A percentile compares a stretch with the other conserved stretches of the same genome.
Evolutionary conservation across 305 asterid genomes (phyloP).

Genomic region (Fraxinus xanthoxyloides): DNA sequence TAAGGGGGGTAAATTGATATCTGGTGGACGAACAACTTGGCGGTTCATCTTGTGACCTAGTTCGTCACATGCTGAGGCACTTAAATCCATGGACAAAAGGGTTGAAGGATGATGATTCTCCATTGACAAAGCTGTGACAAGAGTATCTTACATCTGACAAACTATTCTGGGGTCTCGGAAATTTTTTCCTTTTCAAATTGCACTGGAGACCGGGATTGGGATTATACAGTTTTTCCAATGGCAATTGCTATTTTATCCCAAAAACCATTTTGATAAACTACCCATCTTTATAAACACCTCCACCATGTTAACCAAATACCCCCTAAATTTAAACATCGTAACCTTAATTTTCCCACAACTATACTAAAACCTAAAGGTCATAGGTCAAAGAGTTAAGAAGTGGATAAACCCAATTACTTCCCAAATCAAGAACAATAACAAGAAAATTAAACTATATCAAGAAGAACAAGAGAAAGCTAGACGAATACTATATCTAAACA

Average conservation of each 20-base stretch:
- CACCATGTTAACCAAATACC: conserved; percentile 10
- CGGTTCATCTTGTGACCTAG: conserved; percentile 43
- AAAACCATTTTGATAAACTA: conserved; percentile 10
- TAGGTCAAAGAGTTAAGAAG: not conserved
- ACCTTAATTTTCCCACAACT: not conserved
- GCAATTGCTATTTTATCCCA: not conserved
- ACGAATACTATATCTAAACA: conserved; percentile 32
- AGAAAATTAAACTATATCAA: conserved; percentile 2
- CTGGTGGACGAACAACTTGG: conserved; percentile 18
- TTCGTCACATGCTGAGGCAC: conserved; percentile 45
- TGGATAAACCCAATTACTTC: not conserved
- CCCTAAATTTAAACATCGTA: conserved; percentile 26
- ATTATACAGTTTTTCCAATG: conserved; percentile 1
- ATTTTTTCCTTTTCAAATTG: not conserved
- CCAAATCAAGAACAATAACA: conserved; percentile 1
- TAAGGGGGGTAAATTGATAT: conserved; percentile 41
- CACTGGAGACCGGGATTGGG: no score
- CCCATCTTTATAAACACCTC: conserved; percentile 13
- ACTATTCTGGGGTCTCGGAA: not conserved
- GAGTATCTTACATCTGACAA: conserved; percentile 36
- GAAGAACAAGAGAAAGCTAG: conserved; percentile 9
- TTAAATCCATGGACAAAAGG: conserved; percentile 52
- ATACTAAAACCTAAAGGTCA: conserved; percentile 1
- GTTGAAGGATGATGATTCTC: conserved; percentile 53
- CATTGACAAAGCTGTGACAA: conserved; percentile 38